These are phyloP conservation scores for Heliamphora pulchella DNA, from an alignment of 179 eudicot genomes.

Conservation along the genomic window DNA sequence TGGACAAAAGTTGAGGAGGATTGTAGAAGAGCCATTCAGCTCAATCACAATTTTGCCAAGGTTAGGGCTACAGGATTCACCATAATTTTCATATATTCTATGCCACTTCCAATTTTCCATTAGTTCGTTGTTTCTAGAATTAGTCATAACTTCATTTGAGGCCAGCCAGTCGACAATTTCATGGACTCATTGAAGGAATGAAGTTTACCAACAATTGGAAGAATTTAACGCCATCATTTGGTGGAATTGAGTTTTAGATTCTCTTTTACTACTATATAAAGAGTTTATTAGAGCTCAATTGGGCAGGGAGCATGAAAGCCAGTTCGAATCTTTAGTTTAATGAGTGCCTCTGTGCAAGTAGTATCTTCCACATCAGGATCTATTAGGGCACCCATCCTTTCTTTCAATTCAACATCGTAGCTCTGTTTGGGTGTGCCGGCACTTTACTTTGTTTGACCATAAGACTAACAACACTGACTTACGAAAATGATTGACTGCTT, in stretches of 20 bases:
- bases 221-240: neutral
- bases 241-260: neutral
- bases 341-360: neutral
- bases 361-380: too few species aligned
- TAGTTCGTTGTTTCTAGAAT: neutral
- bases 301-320: neutral
- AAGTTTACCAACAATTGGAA: too few species aligned
- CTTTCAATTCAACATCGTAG: too few species aligned
- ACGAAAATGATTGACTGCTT: too few species aligned
- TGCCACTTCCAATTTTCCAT: too few species aligned
- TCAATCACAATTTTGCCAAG: slow-evolving; percentile 74
- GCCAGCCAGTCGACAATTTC: neutral
- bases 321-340: neutral
- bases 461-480: too few species aligned
- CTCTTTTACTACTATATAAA: neutral
- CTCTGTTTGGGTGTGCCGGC: too few species aligned
- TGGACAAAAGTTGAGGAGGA: slow-evolving; percentile 88
- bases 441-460: too few species aligned
- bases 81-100: neutral
- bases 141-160: neutral
- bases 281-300: neutral
- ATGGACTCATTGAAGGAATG: neutral
- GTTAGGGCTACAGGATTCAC: slow-evolving; percentile 26
- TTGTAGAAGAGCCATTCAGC: slow-evolving; percentile 71
- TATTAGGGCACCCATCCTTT: too few species aligned